Percentiles rank a stretch among this genome's conserved stretches.
Evolutionary conservation across 2,329 filamentous ascomycete species (phyloP).

Genomic region (Colletotrichum godetiae): DNA sequence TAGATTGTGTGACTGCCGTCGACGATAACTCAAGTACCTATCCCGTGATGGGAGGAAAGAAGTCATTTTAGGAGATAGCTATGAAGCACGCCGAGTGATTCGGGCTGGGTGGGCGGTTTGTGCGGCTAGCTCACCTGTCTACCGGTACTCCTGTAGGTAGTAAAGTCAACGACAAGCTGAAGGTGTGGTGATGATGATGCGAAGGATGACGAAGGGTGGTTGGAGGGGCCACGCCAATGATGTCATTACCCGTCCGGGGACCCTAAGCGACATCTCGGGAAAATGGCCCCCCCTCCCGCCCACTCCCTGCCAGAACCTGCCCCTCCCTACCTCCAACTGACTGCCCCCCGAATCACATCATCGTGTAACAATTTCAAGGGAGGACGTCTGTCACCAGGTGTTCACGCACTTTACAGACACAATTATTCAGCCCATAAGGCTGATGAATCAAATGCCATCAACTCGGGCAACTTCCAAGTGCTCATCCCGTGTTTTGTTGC

Average conservation of each 20-base stretch:
- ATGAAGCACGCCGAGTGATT: conserved; percentile 9
- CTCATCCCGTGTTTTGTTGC: background rate
- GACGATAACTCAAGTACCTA: background rate
- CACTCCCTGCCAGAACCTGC: no score
- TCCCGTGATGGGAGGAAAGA: background rate
- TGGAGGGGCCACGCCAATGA: conserved; percentile 32
- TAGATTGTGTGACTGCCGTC: background rate
- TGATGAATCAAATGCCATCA: background rate
- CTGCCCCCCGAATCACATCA: background rate
- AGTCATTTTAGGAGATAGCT: no score
- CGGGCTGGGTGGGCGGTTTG: background rate
- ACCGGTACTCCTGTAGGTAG: no score
- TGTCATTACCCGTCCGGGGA: conserved; percentile 25
- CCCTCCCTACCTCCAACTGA: background rate
- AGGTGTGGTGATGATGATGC: conserved; percentile 31
- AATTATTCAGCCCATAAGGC: background rate
- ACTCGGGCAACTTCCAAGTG: background rate
- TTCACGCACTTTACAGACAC: background rate
- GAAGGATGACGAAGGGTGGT: conserved; percentile 26
- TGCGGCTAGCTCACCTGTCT: background rate
- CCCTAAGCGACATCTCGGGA: conserved; percentile 4
- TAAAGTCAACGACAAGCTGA: background rate
- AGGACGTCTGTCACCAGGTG: background rate
- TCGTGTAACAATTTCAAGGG: background rate
- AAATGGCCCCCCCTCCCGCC: conserved; percentile 17